Base-by-base conservation (phyloP, 192 early-diverging fungal genomes). In the Diversispora epigaea region DNA sequence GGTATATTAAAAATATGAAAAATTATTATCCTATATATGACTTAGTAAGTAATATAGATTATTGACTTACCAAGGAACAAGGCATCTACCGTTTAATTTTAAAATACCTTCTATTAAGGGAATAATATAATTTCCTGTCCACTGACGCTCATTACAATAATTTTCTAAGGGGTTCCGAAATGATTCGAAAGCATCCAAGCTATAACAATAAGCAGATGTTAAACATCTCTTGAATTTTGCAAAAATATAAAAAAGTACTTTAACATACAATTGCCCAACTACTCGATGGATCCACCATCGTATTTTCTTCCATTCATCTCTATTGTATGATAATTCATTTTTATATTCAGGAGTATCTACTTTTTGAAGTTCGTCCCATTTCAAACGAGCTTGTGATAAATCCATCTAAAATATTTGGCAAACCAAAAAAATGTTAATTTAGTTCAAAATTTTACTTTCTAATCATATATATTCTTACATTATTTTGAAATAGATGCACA, bases 31-130 rank as follows among this genome's bases (percentile, higher is more conserved):
- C 25, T 32, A 32, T 32, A 32, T 32, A 32, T 1, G 25, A 32
- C 2, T 32, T 32, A 32, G 25, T 2, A 0, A 32, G 25, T 32
- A 32, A 32, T 32, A 32, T 32, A 32, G 2, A n/a, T n/a, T n/a
- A 32, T 32, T 32, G 2, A 32, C 25, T 32, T 32, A 32, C 25
- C 25, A 32, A 1, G 25, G 25, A 2, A 32, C 25, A 32, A 32
- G 0, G 2, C 25, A 32, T 1, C 2, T 32, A 2, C 2, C 25
- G 2, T 32, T 2, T 32, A 32, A 32, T 1, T 52, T 76, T 4
- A 76, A 32, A n/a, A 32, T 64, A 3, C 75, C 64, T 76, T 68
- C 7, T 43, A 76, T 40, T 15, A 76, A 56, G 45, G 75, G 75
- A 44, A 70, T 46, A 8, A 76, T 9, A 58, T 76, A 76, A 7